Base-by-base conservation (phyloP, 495 filamentous ascomycete species). In the Daldinia decipiens region DNA sequence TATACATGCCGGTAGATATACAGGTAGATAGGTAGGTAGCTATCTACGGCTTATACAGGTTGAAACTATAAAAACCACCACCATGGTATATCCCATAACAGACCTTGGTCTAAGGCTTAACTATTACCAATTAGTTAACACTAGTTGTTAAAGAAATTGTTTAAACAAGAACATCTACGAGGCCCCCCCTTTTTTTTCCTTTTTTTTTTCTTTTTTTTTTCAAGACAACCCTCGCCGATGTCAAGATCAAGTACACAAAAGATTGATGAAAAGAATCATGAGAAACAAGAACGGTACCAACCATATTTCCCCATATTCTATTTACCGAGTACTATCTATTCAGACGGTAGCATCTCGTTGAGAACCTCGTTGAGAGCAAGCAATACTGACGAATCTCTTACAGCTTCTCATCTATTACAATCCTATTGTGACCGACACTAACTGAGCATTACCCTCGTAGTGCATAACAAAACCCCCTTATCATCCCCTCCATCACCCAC, bases 381-480 rank as follows among this genome's bases (percentile, higher is more conserved):
- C 29, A 32, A 32, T 9, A 3, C 12, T 2, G 11, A 27, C 24
- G 50, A 52, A n/a, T 55, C 24, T 13, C 15, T 0, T 15, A 34
- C 31, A 34, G 38, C 53, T 57, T 29, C 19, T 34, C 32, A 34
- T 34, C 53, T 38, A 56, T 24, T 50, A 53, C 58, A 53, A 63
- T 5, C 27, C 45, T 62, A 62, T 32, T 12, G 32, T 40, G 40
- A 36, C 38, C 50, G 34, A 65, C 54, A 52, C 51, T 50, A 29
- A 55, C 43, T 56, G 19, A 56, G 47, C n/a, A 55, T 32, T 57
- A 27, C 63, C 63, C 5, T 59, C 53, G 45, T 67, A 71, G 32
- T 15, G 11, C 34, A 59, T 67, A 40, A 58, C 39, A 56, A 56
- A 56, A 31, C 39, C 21, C 21, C 32, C 39, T 19, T 43, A 43